These are phyloP conservation scores for Trichosporon ovoides DNA, from an alignment of 1,284 basidiomycete genomes.

Conservation along the genomic window DNA sequence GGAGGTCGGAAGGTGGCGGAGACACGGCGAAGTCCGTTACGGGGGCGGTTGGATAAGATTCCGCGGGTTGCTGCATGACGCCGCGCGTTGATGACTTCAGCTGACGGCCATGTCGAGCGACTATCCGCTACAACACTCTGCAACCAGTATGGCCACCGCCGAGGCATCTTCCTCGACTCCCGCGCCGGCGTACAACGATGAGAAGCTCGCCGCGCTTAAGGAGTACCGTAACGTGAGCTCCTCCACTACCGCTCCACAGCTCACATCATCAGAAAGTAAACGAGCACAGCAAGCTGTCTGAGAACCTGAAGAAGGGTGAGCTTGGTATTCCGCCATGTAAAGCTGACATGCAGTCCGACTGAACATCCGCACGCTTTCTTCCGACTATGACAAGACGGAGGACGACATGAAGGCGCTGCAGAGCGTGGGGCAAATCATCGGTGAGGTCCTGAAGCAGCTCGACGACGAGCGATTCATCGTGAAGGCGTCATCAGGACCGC, in stretches of 20 bases:
- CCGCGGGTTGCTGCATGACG: conserved; percentile 1
- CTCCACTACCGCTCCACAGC: neutral
- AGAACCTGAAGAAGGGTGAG: conserved; percentile 80
- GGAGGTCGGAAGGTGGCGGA: neutral
- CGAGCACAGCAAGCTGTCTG: conserved; percentile 72
- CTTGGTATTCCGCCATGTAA: too few species aligned
- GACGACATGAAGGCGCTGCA: conserved; percentile 99
- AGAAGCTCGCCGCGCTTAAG: conserved; percentile 48
- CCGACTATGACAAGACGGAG: conserved; percentile 91
- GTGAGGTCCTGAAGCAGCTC: conserved; percentile 97
- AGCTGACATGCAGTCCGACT: conserved; percentile 35
- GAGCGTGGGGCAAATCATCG: conserved; percentile 98
- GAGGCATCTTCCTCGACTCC: conserved; percentile 28
- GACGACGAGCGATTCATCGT: conserved; percentile 99
- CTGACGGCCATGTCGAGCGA: neutral
- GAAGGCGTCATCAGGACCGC: conserved; percentile 95
- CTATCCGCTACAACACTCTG: conserved; percentile 3
- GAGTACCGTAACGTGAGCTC: conserved; percentile 47
- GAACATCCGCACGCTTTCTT: conserved; percentile 73
- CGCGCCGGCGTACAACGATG: conserved; percentile 35
- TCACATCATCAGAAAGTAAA: conserved; percentile 73
- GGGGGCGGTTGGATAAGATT: neutral
- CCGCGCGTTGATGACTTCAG: conserved; percentile 4
- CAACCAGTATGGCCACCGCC: conserved; percentile 18
- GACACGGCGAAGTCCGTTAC: neutral